These are phyloP conservation scores for Didymellaceae sp. DNA, from an alignment of 2,329 filamentous ascomycete genomes.

Conservation along the genomic window DNA sequence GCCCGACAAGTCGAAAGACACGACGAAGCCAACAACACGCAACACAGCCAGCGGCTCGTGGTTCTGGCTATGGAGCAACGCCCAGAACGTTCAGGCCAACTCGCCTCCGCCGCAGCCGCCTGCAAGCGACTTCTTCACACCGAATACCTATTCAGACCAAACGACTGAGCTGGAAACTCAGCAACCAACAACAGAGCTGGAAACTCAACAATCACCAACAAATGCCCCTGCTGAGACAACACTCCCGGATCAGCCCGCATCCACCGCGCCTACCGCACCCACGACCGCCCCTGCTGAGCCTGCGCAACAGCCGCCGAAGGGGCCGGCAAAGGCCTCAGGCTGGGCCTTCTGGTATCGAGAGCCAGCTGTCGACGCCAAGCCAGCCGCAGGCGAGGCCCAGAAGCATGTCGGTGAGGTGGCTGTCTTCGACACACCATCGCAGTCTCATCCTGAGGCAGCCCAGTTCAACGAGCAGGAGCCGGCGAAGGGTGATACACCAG, in stretches of 20 bases:
- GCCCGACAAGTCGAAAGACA: slow-evolving; percentile 27
- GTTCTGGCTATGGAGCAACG: slow-evolving; percentile 58
- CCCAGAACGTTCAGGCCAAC: slow-evolving; percentile 51
- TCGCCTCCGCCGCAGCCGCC: slow-evolving; percentile 27
- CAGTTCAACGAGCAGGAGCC: slow-evolving; percentile 57
- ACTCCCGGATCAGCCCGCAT: background rate
- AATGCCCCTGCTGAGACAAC: slow-evolving; percentile 5
- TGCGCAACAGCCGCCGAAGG: slow-evolving; percentile 31
- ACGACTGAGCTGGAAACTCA: slow-evolving; percentile 11
- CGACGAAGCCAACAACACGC: slow-evolving; percentile 21
- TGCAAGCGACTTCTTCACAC: slow-evolving; percentile 14
- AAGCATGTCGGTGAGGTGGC: slow-evolving; percentile 61
- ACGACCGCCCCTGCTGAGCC: slow-evolving; percentile 3
- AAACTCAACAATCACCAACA: too few species aligned
- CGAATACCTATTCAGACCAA: slow-evolving; percentile 17
- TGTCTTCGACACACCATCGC: slow-evolving; percentile 58
- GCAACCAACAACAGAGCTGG: background rate
- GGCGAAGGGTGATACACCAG: slow-evolving; percentile 27
- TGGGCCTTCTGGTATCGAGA: slow-evolving; percentile 85
- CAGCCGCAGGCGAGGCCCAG: slow-evolving; percentile 63
- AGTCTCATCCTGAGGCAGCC: slow-evolving; percentile 58
- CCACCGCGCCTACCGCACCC: background rate
- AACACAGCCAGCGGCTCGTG: slow-evolving; percentile 49
- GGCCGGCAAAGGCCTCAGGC: slow-evolving; percentile 63
- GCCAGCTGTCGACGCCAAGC: slow-evolving; percentile 58